Evolutionary conservation across 2,329 filamentous ascomycete genomes (phyloP).

Genomic region (Cryphonectria naterciae): DNA sequence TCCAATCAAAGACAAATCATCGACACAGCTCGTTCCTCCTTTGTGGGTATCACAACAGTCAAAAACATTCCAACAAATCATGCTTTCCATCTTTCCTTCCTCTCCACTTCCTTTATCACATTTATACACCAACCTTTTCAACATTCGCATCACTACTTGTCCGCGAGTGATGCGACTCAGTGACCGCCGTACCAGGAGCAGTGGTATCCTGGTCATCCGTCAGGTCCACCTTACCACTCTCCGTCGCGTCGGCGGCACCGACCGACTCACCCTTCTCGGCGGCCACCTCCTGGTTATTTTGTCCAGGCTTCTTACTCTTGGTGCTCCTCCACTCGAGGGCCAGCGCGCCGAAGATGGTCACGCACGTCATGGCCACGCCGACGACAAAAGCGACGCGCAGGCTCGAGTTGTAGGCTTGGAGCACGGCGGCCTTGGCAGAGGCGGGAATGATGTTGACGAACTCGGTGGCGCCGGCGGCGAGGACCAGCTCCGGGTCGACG

Average conservation of each 20-base stretch:
- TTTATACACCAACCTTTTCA: neutral
- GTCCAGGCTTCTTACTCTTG: conserved; percentile 37
- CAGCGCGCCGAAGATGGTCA: conserved; percentile 58
- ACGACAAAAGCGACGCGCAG: conserved; percentile 65
- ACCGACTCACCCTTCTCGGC: conserved; percentile 1
- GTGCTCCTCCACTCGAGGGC: conserved; percentile 64
- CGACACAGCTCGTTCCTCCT: neutral
- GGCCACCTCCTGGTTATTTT: conserved; percentile 27
- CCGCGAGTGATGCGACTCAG: neutral
- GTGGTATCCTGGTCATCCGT: neutral
- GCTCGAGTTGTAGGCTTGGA: conserved; percentile 63
- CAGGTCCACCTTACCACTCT: neutral
- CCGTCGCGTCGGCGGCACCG: neutral
- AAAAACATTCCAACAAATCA: neutral
- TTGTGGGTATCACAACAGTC: neutral
- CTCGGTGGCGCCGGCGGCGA: conserved; percentile 31
- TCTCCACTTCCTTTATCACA: neutral
- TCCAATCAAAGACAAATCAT: neutral
- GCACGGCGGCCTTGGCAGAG: conserved; percentile 27
- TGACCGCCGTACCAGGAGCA: neutral
- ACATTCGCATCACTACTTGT: neutral
- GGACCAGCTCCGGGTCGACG: conserved; percentile 31
- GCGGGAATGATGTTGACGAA: conserved; percentile 33
- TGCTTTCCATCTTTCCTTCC: neutral
- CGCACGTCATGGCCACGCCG: conserved; percentile 54